These are phyloP conservation scores for Rubus parviflorus DNA, from an alignment of 306 rosid species.

Conservation along the genomic window DNA sequence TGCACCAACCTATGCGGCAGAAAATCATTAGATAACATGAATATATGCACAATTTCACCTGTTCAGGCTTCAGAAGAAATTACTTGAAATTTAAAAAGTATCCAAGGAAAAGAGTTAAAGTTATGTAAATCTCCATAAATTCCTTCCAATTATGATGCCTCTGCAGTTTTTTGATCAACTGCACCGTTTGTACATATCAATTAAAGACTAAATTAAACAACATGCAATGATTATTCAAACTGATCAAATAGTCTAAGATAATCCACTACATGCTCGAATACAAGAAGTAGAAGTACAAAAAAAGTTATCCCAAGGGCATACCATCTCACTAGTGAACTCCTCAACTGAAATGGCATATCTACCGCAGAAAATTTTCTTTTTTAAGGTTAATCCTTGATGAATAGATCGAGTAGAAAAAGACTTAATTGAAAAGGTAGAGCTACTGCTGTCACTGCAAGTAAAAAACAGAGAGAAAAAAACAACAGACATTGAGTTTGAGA, in stretches of 20 bases:
- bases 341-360: conserved; percentile 33
- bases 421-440: conserved; percentile 11
- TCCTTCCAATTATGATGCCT: conserved; percentile 6
- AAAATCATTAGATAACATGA: conserved; percentile 9
- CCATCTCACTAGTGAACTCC: conserved; percentile 37
- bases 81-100: background rate
- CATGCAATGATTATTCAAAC: too few species aligned
- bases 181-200: background rate
- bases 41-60: background rate
- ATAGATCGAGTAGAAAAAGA: conserved; percentile 20
- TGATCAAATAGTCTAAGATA: background rate
- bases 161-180: background rate
- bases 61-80: background rate
- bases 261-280: background rate
- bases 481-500: background rate
- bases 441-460: conserved; percentile 26
- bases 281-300: background rate
- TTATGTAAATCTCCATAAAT: background rate
- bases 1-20: conserved; percentile 33
- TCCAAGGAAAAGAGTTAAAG: background rate
- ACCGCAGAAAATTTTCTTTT: conserved; percentile 32
- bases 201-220: too few species aligned
- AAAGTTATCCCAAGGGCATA: conserved; percentile 12
- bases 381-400: conserved; percentile 26
- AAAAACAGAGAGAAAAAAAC: background rate